Evolutionary conservation across 1,284 basidiomycete genomes (phyloP).

Genomic region (Pisolithus thermaeus): DNA sequence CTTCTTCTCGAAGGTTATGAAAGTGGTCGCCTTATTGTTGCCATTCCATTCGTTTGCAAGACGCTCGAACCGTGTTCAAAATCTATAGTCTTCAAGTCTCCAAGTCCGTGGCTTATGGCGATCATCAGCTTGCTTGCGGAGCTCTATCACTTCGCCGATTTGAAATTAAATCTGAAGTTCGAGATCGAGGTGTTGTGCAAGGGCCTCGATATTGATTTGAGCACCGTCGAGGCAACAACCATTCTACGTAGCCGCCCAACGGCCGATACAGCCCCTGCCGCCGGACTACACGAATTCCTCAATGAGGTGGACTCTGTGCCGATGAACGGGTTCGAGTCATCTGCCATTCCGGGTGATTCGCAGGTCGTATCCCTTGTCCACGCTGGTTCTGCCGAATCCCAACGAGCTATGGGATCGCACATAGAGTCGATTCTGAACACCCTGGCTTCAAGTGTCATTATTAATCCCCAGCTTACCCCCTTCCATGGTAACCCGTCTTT

Average conservation of each 20-base stretch:
- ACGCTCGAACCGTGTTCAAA: constrained; percentile 87
- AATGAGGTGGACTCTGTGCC: constrained; percentile 65
- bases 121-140: constrained; percentile 90
- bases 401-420: constrained; percentile 60
- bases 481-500: constrained; percentile 79
- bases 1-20: constrained; percentile 95
- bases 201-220: constrained; percentile 83
- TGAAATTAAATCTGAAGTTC: constrained; percentile 97
- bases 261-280: constrained; percentile 40
- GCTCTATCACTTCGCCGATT: constrained; percentile 93
- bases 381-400: constrained; percentile 49
- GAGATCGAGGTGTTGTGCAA: constrained; percentile 99
- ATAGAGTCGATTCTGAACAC: constrained; percentile 77
- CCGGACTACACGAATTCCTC: constrained; percentile 65
- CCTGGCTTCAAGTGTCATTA: constrained; percentile 69
- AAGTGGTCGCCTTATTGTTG: constrained; percentile 85
- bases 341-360: constrained; percentile 43
- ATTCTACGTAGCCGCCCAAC: constrained; percentile 71
- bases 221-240: constrained; percentile 79
- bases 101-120: constrained; percentile 98
- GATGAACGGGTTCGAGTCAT: constrained; percentile 60
- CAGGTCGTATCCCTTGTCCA: constrained; percentile 57
- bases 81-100: constrained; percentile 90
- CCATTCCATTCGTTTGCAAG: constrained; percentile 98
- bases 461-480: constrained; percentile 69